Evolutionary conservation across 1,139 yeast species (phyloP).

Genomic region (Debaryomyces psychrophilus): DNA sequence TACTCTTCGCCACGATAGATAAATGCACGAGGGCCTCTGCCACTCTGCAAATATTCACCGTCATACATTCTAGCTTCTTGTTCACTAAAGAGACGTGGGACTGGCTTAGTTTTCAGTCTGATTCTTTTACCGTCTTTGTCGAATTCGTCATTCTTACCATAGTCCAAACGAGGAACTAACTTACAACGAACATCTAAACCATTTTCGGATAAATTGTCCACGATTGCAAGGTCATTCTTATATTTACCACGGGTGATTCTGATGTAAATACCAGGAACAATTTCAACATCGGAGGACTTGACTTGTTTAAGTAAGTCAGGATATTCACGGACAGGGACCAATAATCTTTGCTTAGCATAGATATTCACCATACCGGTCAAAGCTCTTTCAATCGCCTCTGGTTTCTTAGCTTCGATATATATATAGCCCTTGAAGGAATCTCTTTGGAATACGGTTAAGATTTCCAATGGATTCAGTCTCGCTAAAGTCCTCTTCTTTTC

Average conservation of each 20-base stretch:
- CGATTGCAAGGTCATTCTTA: slow-evolving; percentile 90
- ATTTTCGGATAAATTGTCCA: slow-evolving; percentile 90
- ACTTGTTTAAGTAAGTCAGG: slow-evolving; percentile 92
- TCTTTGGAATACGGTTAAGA: slow-evolving; percentile 91
- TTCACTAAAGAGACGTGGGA: slow-evolving; percentile 82
- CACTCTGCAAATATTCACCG: slow-evolving; percentile 62
- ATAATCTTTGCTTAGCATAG: slow-evolving; percentile 66
- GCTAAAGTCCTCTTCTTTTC: slow-evolving; percentile 79
- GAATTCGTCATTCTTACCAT: slow-evolving; percentile 68
- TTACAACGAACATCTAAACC: slow-evolving; percentile 93
- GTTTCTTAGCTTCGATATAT: slow-evolving; percentile 91
- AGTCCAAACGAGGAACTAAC: slow-evolving; percentile 90
- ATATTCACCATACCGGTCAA: slow-evolving; percentile 88
- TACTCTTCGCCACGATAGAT: slow-evolving; percentile 87
- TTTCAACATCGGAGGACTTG: slow-evolving; percentile 82
- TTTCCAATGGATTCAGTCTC: slow-evolving; percentile 65
- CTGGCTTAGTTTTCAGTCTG: slow-evolving; percentile 68
- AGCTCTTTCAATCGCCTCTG: slow-evolving; percentile 89
- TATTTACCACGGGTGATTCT: slow-evolving; percentile 89
- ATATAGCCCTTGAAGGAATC: slow-evolving; percentile 90
- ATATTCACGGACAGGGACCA: slow-evolving; percentile 94
- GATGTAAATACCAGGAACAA: slow-evolving; percentile 90
- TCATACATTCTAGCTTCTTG: slow-evolving; percentile 62
- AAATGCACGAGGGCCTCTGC: slow-evolving; percentile 76
- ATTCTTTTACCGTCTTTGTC: slow-evolving; percentile 59